Percentiles rank a stretch among this genome's conserved stretches.
Evolutionary conservation across 306 rosid genomes (phyloP).

Genomic region (Vigna mungo): DNA sequence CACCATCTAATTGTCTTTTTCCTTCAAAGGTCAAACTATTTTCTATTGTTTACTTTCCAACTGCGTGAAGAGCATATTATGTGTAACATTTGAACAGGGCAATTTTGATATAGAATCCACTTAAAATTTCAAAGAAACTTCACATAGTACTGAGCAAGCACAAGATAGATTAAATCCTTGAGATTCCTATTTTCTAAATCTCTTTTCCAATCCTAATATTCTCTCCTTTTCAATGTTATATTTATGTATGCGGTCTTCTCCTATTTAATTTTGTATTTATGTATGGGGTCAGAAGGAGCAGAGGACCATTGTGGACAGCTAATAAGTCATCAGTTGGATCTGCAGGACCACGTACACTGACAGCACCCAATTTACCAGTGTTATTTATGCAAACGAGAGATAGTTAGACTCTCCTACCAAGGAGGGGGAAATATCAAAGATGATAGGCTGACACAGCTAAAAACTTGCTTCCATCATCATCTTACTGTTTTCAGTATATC

Average conservation of each 20-base stretch:
- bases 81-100: slow-evolving; percentile 9
- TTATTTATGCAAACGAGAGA: background rate
- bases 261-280: background rate
- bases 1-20: slow-evolving; percentile 11
- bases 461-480: slow-evolving; percentile 5
- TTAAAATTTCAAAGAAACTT: slow-evolving; percentile 21
- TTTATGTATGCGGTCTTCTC: background rate
- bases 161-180: background rate
- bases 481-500: background rate
- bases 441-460: background rate
- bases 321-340: slow-evolving; percentile 13
- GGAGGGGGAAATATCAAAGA: background rate
- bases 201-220: background rate
- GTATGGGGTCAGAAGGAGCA: background rate
- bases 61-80: background rate
- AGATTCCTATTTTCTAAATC: slow-evolving; percentile 17
- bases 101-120: slow-evolving; percentile 12
- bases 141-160: background rate
- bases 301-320: background rate
- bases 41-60: background rate
- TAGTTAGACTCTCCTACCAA: slow-evolving; percentile 3
- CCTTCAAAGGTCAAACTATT: background rate
- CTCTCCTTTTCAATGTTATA: background rate
- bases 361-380: background rate
- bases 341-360: slow-evolving; percentile 16